These are phyloP conservation scores for Penicillium bialowiezense DNA, from an alignment of 495 filamentous ascomycete genomes.

Conservation along the genomic window DNA sequence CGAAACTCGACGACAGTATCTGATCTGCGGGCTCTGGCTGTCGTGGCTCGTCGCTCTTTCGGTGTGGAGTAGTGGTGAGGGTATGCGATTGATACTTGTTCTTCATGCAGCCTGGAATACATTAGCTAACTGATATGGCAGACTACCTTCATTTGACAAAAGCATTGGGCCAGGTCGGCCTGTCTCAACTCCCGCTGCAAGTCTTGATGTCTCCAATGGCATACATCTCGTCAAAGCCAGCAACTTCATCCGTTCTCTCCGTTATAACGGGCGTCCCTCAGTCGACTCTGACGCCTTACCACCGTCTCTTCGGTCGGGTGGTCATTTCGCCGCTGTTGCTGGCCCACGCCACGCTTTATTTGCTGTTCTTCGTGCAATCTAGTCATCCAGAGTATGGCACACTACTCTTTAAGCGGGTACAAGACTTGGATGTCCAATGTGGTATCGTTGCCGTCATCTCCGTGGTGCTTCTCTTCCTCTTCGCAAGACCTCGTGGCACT, in stretches of 20 bases:
- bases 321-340: constrained; percentile 60
- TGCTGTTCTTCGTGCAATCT: constrained; percentile 73
- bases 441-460: constrained; percentile 36
- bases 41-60: constrained; percentile 60
- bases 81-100: constrained; percentile 36
- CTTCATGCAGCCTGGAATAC: background rate
- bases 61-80: constrained; percentile 59
- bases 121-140: constrained; percentile 26
- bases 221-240: constrained; percentile 37
- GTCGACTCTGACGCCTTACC: constrained; percentile 53
- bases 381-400: constrained; percentile 43
- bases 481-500: constrained; percentile 27
- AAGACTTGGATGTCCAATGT: constrained; percentile 47
- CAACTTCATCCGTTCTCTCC: constrained; percentile 52
- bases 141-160: constrained; percentile 93
- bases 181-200: constrained; percentile 85
- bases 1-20: constrained; percentile 60
- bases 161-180: constrained; percentile 73
- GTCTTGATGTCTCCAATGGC: constrained; percentile 64
- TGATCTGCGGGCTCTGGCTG: constrained; percentile 53
- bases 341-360: constrained; percentile 68
- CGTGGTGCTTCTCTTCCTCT: constrained; percentile 23
- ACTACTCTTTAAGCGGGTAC: constrained; percentile 58
- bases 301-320: constrained; percentile 74
- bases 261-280: constrained; percentile 63